Evolutionary conservation across 306 rosid species (phyloP).

Genomic region (Sechiopsis laciniata): DNA sequence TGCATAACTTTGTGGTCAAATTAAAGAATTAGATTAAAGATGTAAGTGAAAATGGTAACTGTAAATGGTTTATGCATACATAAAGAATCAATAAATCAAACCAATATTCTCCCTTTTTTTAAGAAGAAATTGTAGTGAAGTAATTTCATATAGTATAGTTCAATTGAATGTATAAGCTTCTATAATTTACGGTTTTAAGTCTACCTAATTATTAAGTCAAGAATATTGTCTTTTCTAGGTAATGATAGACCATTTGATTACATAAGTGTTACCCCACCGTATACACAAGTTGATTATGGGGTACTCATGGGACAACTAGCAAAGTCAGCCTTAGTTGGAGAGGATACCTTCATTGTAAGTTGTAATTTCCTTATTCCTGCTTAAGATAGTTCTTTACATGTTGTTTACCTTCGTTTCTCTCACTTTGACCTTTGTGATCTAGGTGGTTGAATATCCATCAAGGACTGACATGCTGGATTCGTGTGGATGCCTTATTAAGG

Average conservation of each 20-base stretch:
- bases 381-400: conserved; percentile 18
- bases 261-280: conserved; percentile 94
- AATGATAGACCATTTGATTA: conserved; percentile 64
- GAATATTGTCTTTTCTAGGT: conserved; percentile 39
- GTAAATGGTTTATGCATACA: not conserved
- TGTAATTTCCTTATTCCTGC: conserved; percentile 18
- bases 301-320: conserved; percentile 73
- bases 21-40: not conserved
- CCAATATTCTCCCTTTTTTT: not conserved
- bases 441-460: conserved; percentile 86
- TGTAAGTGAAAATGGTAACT: not conserved
- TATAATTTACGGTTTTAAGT: not conserved
- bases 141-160: not conserved
- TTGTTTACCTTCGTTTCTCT: conserved; percentile 21
- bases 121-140: not conserved
- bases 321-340: conserved; percentile 62
- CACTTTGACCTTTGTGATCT: conserved; percentile 22
- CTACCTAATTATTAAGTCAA: not conserved
- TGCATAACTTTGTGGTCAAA: not conserved
- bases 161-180: not conserved
- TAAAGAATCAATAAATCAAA: not conserved
- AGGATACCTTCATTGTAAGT: conserved; percentile 73
- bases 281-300: conserved; percentile 68
- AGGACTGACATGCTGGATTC: conserved; percentile 80
- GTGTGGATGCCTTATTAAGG: conserved; percentile 79